A percentile compares a stretch with the other conserved stretches of the same genome.
Evolutionary conservation across 2,329 filamentous ascomycete species (phyloP).

Genomic region (Pestalotiopsis sp.): DNA sequence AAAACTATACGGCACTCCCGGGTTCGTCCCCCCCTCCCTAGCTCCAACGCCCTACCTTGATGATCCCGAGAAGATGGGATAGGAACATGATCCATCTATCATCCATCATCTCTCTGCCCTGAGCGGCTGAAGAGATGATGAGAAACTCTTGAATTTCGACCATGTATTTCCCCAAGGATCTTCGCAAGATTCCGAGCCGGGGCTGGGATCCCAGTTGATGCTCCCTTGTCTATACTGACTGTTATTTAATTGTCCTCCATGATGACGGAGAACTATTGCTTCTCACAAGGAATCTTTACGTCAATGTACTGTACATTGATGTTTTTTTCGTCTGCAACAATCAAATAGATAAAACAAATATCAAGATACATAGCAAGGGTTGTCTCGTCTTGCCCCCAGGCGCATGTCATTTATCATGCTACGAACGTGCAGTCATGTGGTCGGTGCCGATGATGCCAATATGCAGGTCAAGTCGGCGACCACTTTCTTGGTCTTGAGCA

Average conservation of each 20-base stretch:
- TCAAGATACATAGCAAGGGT: background rate
- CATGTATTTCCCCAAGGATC: background rate
- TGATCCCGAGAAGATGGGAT: background rate
- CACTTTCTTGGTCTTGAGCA: background rate
- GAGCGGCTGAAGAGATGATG: background rate
- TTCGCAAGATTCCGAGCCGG: background rate
- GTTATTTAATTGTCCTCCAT: background rate
- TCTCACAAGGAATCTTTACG: background rate
- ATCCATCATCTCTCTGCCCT: background rate
- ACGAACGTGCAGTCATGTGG: background rate
- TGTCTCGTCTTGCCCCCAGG: background rate
- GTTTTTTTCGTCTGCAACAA: background rate
- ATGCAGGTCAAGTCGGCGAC: background rate
- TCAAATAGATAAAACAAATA: background rate
- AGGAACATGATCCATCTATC: no score
- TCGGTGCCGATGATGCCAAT: background rate
- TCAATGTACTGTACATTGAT: background rate
- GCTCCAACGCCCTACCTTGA: background rate
- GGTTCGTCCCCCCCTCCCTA: background rate
- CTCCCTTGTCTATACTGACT: background rate
- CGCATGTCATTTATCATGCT: background rate
- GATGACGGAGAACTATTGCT: background rate
- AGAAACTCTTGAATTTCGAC: background rate
- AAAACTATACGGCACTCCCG: slow-evolving; percentile 1
- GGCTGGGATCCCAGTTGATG: background rate